Conservation (phyloP, 805 yeast species). For the Cyberlindnera americana region DNA sequence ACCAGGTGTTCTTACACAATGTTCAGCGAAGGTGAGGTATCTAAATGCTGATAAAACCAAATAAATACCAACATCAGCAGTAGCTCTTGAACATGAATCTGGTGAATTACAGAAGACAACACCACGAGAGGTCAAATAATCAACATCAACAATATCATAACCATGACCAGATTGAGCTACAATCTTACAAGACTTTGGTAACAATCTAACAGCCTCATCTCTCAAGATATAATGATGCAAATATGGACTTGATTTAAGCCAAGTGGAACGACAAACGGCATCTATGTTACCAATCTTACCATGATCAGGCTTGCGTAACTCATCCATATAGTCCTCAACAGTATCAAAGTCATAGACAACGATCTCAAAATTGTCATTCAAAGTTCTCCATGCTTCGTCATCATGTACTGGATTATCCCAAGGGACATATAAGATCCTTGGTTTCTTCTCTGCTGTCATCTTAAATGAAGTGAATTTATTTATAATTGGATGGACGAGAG, state of each 20-base stretch:
- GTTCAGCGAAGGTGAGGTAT: slow-evolving; percentile 36
- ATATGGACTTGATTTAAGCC: slow-evolving; percentile 39
- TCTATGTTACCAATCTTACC: slow-evolving; percentile 35
- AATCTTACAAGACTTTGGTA: slow-evolving; percentile 35
- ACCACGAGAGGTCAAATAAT: slow-evolving; percentile 31
- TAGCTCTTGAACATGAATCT: slow-evolving; percentile 36
- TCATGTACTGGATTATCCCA: slow-evolving; percentile 37
- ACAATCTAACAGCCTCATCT: slow-evolving; percentile 30
- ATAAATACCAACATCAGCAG: slow-evolving; percentile 37
- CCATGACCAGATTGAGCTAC: slow-evolving; percentile 40
- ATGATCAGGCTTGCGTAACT: slow-evolving; percentile 32
- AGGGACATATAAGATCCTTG: slow-evolving; percentile 37
- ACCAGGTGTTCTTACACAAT: slow-evolving; percentile 34
- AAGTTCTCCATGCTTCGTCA: slow-evolving; percentile 33
- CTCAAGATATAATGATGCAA: slow-evolving; percentile 35
- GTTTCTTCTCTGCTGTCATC: slow-evolving; percentile 22
- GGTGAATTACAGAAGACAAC: slow-evolving; percentile 39
- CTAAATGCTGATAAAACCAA: slow-evolving; percentile 34
- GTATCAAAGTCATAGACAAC: slow-evolving; percentile 32
- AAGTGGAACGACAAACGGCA: slow-evolving; percentile 36
- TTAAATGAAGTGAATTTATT: background rate
- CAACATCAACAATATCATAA: slow-evolving; percentile 37
- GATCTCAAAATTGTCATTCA: slow-evolving; percentile 35
- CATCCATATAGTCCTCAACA: slow-evolving; percentile 34
- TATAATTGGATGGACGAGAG: background rate